phyloP scores from a whole-genome alignment of 2,329 filamentous ascomycete species.

The Pseudogymnoascus sp. region DNA sequence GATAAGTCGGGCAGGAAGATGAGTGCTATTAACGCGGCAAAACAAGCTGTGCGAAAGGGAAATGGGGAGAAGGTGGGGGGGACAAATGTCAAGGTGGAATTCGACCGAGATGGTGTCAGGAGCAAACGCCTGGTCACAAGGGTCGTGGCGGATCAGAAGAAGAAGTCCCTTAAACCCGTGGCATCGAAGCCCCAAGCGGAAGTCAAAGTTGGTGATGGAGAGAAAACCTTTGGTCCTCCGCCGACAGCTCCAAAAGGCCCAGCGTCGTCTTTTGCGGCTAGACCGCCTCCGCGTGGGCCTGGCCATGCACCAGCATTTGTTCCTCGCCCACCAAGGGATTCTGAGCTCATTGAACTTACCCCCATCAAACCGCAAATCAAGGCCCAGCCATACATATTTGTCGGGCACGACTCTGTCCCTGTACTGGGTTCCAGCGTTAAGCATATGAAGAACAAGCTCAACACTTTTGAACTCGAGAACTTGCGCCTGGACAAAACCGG shows the following conservation, averaged over 20 bases:
- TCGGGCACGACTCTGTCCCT: constrained; percentile 78
- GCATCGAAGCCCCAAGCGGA: constrained; percentile 22
- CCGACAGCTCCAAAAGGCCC: constrained; percentile 84
- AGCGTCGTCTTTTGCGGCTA: constrained; percentile 38
- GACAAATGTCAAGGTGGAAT: constrained; percentile 69
- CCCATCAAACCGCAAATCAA: constrained; percentile 61
- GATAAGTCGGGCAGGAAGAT: constrained; percentile 35
- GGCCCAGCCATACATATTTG: constrained; percentile 80
- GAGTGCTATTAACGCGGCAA: constrained; percentile 71
- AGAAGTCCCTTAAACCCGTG: constrained; percentile 29
- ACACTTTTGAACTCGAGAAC: constrained; percentile 70
- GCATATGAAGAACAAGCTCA: constrained; percentile 83
- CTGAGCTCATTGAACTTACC: constrained; percentile 39
- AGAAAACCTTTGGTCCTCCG: constrained; percentile 54
- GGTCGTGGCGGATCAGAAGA: constrained; percentile 59
- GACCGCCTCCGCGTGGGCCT: neutral
- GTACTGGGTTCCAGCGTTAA: constrained; percentile 76
- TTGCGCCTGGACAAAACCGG: constrained; percentile 77
- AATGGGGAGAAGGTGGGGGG: constrained; percentile 74
- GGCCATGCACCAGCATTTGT: constrained; percentile 1
- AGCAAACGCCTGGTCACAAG: constrained; percentile 71
- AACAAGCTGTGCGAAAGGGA: constrained; percentile 66
- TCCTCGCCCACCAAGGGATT: constrained; percentile 18
- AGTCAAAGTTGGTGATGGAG: constrained; percentile 30
- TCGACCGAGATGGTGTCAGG: constrained; percentile 79